phyloP scores from a whole-genome alignment of 352 stramenopile species.

The Hyaloperonospora brassicae region DNA sequence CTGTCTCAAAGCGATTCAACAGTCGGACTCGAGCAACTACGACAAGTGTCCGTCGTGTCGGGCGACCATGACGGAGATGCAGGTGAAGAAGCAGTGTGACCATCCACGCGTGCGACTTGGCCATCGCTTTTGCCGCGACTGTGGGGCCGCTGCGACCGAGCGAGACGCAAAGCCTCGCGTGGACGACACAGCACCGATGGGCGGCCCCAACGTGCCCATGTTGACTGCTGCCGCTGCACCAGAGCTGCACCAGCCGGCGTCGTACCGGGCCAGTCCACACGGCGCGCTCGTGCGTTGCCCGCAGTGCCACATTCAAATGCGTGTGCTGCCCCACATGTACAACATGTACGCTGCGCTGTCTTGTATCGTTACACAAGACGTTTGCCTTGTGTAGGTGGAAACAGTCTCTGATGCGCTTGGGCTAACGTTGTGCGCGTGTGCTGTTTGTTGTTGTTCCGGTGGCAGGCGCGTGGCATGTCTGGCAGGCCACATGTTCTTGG shows the following conservation, averaged over 20 bases:
- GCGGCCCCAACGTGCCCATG: conserved; percentile 15
- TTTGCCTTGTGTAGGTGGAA: not conserved
- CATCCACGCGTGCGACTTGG: conserved; percentile 71
- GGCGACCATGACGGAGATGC: conserved; percentile 65
- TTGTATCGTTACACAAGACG: no score
- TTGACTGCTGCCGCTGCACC: conserved; percentile 14
- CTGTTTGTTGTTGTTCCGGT: not conserved
- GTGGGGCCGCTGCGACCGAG: conserved; percentile 45
- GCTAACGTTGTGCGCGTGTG: conserved; percentile 7
- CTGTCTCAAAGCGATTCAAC: conserved; percentile 78
- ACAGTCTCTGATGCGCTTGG: not conserved
- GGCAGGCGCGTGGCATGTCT: conserved; percentile 71
- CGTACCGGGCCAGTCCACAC: conserved; percentile 72
- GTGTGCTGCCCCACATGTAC: conserved; percentile 83
- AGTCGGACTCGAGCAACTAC: conserved; percentile 70
- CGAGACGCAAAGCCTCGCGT: conserved; percentile 57
- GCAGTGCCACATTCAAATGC: conserved; percentile 83
- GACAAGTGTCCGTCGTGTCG: conserved; percentile 81
- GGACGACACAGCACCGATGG: conserved; percentile 25
- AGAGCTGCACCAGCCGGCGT: conserved; percentile 41
- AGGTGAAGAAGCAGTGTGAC: conserved; percentile 79
- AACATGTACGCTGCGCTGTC: conserved; percentile 59
- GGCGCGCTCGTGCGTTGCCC: conserved; percentile 78
- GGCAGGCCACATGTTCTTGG: conserved; percentile 80
- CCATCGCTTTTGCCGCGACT: conserved; percentile 77